A percentile compares a stretch with the other conserved stretches of the same genome.
Evolutionary conservation across 345 rosid species (phyloP).

Genomic region (Eucalyptus curtisii): DNA sequence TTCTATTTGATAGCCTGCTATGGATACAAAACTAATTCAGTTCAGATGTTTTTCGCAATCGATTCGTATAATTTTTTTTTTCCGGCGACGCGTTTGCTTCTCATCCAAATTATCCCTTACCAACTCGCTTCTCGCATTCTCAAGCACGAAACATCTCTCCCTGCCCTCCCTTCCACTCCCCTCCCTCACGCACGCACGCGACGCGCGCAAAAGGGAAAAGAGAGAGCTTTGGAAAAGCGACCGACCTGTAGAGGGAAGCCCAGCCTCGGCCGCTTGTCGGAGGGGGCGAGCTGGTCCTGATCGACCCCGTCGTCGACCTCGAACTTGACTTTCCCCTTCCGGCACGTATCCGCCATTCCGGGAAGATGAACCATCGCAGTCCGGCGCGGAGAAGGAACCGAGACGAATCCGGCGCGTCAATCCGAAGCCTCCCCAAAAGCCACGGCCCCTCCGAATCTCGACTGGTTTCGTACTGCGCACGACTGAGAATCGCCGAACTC

Average conservation of each 20-base stretch:
- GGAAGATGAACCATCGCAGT: slow-evolving; percentile 42
- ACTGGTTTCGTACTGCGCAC: neutral
- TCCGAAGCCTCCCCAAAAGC: neutral
- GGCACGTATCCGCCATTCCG: slow-evolving; percentile 15
- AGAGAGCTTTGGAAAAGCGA: neutral
- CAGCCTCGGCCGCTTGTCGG: slow-evolving; percentile 25
- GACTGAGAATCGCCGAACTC: neutral
- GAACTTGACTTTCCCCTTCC: slow-evolving; percentile 13
- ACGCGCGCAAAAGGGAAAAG: neutral
- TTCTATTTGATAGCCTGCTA: neutral
- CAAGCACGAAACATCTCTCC: neutral
- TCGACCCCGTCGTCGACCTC: slow-evolving; percentile 22
- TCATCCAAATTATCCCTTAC: neutral
- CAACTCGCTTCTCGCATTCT: neutral
- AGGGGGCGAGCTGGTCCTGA: slow-evolving; percentile 10
- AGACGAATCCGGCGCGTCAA: neutral
- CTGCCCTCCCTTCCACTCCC: neutral
- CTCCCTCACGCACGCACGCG: neutral
- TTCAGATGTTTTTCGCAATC: neutral
- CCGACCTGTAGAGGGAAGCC: slow-evolving; percentile 14
- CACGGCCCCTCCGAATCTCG: neutral
- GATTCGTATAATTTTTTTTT: neutral
- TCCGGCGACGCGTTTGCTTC: neutral
- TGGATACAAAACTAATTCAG: neutral
- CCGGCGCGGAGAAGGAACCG: neutral